Conservation (phyloP, 2,329 filamentous ascomycete species). For the Colletotrichum coccodes region DNA sequence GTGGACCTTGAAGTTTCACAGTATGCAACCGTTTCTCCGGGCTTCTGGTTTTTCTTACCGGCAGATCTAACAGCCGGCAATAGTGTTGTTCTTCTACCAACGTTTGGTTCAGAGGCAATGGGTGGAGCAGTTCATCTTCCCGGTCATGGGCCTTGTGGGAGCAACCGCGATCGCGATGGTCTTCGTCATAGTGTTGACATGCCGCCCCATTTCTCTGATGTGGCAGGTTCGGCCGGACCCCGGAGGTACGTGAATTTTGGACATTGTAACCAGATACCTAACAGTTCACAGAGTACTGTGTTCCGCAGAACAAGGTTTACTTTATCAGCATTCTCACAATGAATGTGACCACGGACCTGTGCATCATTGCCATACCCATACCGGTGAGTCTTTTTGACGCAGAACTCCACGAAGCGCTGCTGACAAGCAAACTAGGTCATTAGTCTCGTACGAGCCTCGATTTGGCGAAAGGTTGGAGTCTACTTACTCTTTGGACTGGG, state of each 20-base stretch:
- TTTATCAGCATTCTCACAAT: slow-evolving; percentile 44
- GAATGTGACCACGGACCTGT: slow-evolving; percentile 45
- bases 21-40: not conserved
- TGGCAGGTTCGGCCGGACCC: slow-evolving; percentile 50
- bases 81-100: slow-evolving; percentile 50
- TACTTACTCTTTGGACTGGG: slow-evolving; percentile 44
- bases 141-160: slow-evolving; percentile 43
- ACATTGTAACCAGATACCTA: not conserved
- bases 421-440: slow-evolving; percentile 36
- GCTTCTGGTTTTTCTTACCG: not conserved
- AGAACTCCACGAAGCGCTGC: not conserved
- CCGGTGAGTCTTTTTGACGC: slow-evolving; percentile 35
- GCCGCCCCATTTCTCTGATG: slow-evolving; percentile 45
- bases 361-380: slow-evolving; percentile 47
- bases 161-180: slow-evolving; percentile 40
- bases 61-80: not conserved
- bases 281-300: slow-evolving; percentile 37
- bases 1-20: slow-evolving; percentile 53
- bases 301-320: slow-evolving; percentile 43
- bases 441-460: slow-evolving; percentile 40
- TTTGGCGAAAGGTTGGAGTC: slow-evolving; percentile 41
- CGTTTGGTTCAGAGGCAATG: slow-evolving; percentile 47
- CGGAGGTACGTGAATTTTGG: slow-evolving; percentile 41
- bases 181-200: slow-evolving; percentile 41
- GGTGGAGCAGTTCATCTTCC: slow-evolving; percentile 47